phyloP scores from a whole-genome alignment of 768 basidiomycete species.

The Tylopilus subfusipes region DNA sequence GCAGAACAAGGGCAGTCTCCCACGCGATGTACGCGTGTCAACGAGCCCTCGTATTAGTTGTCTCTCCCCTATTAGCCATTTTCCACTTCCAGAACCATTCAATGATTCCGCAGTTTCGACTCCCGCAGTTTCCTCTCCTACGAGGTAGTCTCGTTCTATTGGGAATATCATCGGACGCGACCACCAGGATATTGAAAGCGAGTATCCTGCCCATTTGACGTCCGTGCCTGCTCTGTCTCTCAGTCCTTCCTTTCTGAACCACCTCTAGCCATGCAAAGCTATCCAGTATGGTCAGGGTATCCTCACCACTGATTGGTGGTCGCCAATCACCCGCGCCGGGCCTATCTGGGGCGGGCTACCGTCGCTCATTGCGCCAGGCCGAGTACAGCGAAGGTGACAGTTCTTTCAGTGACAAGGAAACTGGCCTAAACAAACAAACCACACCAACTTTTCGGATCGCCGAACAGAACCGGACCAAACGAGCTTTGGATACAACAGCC shows the following conservation, averaged over 20 bases:
- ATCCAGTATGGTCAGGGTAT: neutral
- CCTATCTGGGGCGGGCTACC: neutral
- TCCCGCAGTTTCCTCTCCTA: neutral
- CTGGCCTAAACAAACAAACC: neutral
- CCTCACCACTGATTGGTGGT: slow-evolving; percentile 14
- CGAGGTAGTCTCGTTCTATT: neutral
- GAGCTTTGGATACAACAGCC: neutral
- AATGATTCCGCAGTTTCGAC: neutral
- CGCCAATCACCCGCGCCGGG: neutral
- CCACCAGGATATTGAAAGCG: slow-evolving; percentile 4
- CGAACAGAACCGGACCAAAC: neutral
- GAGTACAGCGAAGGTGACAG: neutral
- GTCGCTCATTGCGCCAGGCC: neutral
- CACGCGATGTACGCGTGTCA: neutral
- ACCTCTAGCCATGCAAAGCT: slow-evolving; percentile 3
- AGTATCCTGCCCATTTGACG: neutral
- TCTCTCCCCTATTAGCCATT: slow-evolving; percentile 20
- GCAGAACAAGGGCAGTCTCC: neutral
- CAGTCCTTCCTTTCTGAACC: slow-evolving; percentile 4
- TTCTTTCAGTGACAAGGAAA: slow-evolving; percentile 2
- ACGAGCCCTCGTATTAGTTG: slow-evolving; percentile 1
- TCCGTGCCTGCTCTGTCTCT: slow-evolving; percentile 4
- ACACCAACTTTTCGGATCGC: neutral
- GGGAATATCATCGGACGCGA: neutral
- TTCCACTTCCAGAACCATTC: slow-evolving; percentile 12